Conservation (phyloP, 768 basidiomycete genomes). For the Xerocomellus amylosporus region DNA sequence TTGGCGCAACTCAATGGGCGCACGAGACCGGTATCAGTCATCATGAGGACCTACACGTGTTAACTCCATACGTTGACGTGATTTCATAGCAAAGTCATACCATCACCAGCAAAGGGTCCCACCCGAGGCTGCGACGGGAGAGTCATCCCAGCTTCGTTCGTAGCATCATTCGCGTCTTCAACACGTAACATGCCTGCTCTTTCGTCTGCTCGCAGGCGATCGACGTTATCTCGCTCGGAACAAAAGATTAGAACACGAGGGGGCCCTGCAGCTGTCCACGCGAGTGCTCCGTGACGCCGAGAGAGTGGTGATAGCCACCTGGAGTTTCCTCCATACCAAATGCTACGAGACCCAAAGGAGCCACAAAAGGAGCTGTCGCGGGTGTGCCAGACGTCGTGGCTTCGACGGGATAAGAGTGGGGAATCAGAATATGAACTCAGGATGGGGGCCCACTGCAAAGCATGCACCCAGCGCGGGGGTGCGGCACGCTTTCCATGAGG, state of each 20-base stretch:
- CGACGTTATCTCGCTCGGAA: conserved; percentile 4
- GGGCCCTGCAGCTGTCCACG: conserved; percentile 23
- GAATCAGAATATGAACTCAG: conserved; percentile 5
- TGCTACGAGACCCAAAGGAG: background rate
- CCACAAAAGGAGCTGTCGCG: conserved; percentile 4
- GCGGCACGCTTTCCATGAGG: conserved; percentile 34
- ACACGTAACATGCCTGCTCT: conserved; percentile 18
- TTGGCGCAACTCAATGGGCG: conserved; percentile 6
- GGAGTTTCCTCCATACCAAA: background rate
- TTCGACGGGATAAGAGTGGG: conserved; percentile 18
- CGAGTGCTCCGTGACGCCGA: conserved; percentile 24
- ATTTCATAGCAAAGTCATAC: conserved; percentile 8
- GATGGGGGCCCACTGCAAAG: conserved; percentile 12
- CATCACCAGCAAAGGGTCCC: background rate
- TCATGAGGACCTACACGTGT: conserved; percentile 23
- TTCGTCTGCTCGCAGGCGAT: conserved; percentile 3
- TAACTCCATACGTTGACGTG: conserved; percentile 6
- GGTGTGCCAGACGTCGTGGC: background rate
- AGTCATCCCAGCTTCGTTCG: background rate
- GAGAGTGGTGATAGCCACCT: conserved; percentile 13
- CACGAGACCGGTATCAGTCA: background rate
- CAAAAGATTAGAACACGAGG: conserved; percentile 22
- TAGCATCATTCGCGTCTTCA: background rate
- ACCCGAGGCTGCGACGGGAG: background rate
- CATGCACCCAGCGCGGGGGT: conserved; percentile 23